These are phyloP conservation scores for Pyrus betulifolia DNA, from an alignment of 306 rosid species.

Conservation along the genomic window DNA sequence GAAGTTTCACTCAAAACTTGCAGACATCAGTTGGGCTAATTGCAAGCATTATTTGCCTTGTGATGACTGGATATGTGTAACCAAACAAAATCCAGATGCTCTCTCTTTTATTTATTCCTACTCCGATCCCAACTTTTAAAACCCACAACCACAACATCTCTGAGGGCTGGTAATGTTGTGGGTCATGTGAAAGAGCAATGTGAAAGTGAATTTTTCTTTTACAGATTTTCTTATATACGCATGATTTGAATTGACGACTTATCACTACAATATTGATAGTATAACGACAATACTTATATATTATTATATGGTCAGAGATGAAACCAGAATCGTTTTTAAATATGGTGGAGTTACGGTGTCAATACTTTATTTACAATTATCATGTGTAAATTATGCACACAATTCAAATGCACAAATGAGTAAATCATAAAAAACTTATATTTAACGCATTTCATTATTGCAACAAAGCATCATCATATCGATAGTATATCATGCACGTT, in stretches of 20 bases:
- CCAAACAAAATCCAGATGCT: not conserved
- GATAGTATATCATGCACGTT: no score
- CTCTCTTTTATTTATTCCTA: not conserved
- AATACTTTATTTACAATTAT: no score
- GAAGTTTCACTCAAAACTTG: not conserved
- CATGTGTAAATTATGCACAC: no score
- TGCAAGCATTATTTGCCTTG: not conserved
- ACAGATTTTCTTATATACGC: no score
- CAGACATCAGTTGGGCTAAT: not conserved
- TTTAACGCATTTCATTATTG: no score
- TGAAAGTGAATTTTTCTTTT: no score
- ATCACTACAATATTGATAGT: no score
- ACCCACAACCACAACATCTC: not conserved
- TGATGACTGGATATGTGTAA: not conserved
- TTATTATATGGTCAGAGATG: not conserved
- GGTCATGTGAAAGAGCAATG: not conserved
- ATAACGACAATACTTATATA: no score
- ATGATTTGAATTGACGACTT: no score
- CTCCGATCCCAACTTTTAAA: not conserved
- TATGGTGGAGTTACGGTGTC: not conserved
- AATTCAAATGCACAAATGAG: not conserved
- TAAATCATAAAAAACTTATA: no score
- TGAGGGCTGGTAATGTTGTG: not conserved
- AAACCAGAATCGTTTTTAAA: no score
- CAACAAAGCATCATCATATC: no score